Percentiles rank a stretch among this genome's conserved stretches.
These are phyloP conservation scores for Sugiyamaella xylanicola DNA, from an alignment of 1,139 yeast species.

Conservation along the genomic window DNA sequence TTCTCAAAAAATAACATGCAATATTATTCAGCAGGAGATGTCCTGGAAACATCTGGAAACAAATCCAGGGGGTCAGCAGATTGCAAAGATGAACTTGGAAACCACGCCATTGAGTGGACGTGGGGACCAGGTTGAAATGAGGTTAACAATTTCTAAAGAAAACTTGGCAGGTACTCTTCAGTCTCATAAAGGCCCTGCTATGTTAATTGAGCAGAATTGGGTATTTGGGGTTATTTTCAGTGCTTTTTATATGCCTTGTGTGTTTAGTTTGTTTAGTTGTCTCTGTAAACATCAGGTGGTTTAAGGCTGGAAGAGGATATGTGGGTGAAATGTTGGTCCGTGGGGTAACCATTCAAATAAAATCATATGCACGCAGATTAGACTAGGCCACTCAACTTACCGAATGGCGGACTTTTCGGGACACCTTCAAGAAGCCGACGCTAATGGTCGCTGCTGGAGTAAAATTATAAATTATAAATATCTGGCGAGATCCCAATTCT, in stretches of 20 bases:
- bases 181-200: too few species aligned
- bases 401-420: constrained; percentile 15
- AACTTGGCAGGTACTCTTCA: too few species aligned
- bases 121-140: not conserved
- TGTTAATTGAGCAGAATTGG: too few species aligned
- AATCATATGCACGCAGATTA: not conserved
- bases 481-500: not conserved
- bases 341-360: not conserved
- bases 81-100: not conserved
- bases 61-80: not conserved
- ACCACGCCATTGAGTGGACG: not conserved
- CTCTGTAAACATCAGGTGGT: not conserved
- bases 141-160: too few species aligned
- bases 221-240: too few species aligned
- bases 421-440: not conserved
- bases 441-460: too few species aligned
- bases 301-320: not conserved
- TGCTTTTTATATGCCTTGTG: too few species aligned
- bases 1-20: not conserved
- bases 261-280: too few species aligned
- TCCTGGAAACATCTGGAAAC: not conserved
- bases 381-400: not conserved
- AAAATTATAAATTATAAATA: constrained; percentile 16
- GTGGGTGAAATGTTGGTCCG: not conserved
- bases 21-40: constrained; percentile 9